Evolutionary conservation across 495 filamentous ascomycete species (phyloP), one percentile per base, ranked within the genome.

Genomic region (Xylaria acuta): DNA sequence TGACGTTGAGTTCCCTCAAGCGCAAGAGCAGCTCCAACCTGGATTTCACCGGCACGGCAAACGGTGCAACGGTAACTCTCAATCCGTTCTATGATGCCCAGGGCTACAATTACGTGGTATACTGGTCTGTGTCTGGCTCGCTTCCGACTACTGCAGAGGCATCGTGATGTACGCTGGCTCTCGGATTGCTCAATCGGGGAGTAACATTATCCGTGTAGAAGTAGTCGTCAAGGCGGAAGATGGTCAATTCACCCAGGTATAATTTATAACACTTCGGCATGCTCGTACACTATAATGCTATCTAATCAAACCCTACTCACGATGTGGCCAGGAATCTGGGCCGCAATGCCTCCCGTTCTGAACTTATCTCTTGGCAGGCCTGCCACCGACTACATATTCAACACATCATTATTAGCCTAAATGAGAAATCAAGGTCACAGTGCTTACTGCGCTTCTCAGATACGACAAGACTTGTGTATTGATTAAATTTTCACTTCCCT

Each of bases 61-160:
- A 73, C 70, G 71, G 64, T 16, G 73, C 62, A 18, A 69, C 56
- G 25, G 73, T 73, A 12, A 69, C 18, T 41, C 49, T 75, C 49
- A 54, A 30, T 60, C 73, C 73, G 3, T 75, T 75, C 22, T 73
- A 68, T 34, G 70, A 73, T 40, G 71, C 69, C 5, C 71, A 75
- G 34, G 73, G 73, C 54, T 73, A 67, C 64, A 73, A 75, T 38
- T 75, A 75, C 30, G 70, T 67, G 7, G 71, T 75, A 25, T 75
- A 75, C 47, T 75, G 71, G 73, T 20, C 63, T 58, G 63, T 73
- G 11, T 71, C 69, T 56, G 59, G 69, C 22, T 64, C 69, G 18
- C 69, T 71, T 53, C 59, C 69, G 22, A 64, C 38, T 43, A 54
- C 43, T 27, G 16, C 53, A 14, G 7, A 25, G 30, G 53, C 36